Evolutionary conservation across 2,329 filamentous ascomycete genomes (phyloP).

Genomic region (Hypoxylon sp.): DNA sequence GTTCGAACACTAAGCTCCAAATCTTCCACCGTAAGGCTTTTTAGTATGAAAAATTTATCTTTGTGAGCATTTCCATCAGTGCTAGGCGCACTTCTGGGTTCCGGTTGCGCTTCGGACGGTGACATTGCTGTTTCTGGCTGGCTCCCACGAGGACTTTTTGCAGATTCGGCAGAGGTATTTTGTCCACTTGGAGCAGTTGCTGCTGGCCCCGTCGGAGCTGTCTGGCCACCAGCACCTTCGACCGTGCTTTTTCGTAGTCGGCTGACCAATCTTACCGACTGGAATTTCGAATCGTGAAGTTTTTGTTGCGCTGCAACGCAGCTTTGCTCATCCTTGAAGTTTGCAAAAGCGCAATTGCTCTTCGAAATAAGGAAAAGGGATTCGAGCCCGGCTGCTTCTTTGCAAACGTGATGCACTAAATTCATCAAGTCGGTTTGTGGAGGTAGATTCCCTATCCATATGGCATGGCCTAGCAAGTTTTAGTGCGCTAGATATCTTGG

Average conservation of each 20-base stretch:
- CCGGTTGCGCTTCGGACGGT: constrained; percentile 36
- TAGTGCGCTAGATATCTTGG: constrained; percentile 33
- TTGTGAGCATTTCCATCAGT: constrained; percentile 54
- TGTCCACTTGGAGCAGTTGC: constrained; percentile 53
- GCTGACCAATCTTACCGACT: constrained; percentile 87
- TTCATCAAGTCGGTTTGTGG: constrained; percentile 84
- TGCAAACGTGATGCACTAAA: constrained; percentile 91
- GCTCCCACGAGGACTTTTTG: constrained; percentile 33
- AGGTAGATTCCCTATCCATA: constrained; percentile 96
- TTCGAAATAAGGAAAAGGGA: constrained; percentile 96
- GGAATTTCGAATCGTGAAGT: constrained; percentile 91
- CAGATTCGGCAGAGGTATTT: constrained; percentile 37
- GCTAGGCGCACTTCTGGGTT: constrained; percentile 28
- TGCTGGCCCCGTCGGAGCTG: constrained; percentile 68
- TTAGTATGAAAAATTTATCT: constrained; percentile 91
- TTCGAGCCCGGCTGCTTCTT: constrained; percentile 81
- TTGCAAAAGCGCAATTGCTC: constrained; percentile 97
- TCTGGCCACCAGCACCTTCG: constrained; percentile 57
- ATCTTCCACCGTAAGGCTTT: constrained; percentile 92
- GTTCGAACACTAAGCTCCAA: constrained; percentile 89
- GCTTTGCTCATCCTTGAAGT: constrained; percentile 84
- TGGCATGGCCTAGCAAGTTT: constrained; percentile 74
- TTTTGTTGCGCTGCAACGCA: constrained; percentile 83
- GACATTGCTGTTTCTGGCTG: constrained; percentile 26
- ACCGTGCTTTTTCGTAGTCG: constrained; percentile 73